Conservation (phyloP, 345 rosid species). For the Rhizophora mangle region DNA sequence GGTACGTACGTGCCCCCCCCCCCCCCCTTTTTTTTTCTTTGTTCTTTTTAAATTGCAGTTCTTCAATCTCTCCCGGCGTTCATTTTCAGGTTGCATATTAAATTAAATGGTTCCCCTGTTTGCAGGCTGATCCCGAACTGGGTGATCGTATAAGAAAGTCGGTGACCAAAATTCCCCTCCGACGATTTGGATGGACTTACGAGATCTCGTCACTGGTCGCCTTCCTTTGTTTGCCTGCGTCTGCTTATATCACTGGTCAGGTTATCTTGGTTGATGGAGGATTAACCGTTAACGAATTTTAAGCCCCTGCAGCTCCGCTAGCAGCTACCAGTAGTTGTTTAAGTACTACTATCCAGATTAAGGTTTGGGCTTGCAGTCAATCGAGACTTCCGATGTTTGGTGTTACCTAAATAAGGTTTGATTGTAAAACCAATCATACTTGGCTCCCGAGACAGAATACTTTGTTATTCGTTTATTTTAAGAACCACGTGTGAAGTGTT, state of each 20-base stretch:
- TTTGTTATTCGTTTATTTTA: no score
- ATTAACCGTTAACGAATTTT: neutral
- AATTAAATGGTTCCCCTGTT: no score
- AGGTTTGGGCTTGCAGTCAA: neutral
- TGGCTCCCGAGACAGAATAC: no score
- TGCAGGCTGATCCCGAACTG: no score
- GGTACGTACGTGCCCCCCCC: neutral
- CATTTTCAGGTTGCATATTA: no score
- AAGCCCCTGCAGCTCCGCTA: neutral
- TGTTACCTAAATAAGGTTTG: no score
- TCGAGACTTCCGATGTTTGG: no score
- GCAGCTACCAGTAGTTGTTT: neutral
- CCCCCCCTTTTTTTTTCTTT: no score
- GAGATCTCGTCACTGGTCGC: neutral
- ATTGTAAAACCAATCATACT: no score
- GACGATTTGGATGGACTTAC: neutral
- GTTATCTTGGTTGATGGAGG: neutral
- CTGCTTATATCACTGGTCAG: neutral
- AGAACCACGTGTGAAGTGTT: no score
- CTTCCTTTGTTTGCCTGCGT: conserved; percentile 1
- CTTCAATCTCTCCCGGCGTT: no score
- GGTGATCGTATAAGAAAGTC: no score
- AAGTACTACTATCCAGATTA: neutral
- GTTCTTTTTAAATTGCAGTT: neutral
- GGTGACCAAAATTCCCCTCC: neutral